These are phyloP conservation scores for Stygiomarasmius scandens DNA, from an alignment of 1,284 basidiomycete genomes.

Conservation along the genomic window DNA sequence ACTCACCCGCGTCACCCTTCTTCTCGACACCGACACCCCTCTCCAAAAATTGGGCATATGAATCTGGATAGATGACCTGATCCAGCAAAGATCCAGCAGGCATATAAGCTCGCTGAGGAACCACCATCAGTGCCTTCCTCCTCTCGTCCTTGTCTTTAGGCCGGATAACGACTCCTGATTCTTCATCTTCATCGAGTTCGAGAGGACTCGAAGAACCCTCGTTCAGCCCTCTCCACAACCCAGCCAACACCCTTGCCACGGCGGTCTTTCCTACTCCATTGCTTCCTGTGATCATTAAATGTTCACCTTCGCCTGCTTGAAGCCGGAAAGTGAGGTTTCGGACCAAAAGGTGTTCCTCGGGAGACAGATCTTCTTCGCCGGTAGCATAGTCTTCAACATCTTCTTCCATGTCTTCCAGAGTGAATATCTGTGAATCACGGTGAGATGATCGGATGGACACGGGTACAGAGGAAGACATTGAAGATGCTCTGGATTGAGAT, in stretches of 20 bases:
- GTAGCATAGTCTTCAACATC: constrained; percentile 16
- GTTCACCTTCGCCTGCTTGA: constrained; percentile 82
- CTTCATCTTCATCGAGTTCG: not conserved
- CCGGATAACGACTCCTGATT: not conserved
- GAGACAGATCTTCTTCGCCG: constrained; percentile 21
- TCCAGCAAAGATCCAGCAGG: constrained; percentile 85
- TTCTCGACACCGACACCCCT: constrained; percentile 50
- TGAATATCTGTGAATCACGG: not conserved
- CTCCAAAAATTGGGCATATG: constrained; percentile 75
- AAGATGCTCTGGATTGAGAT: not conserved
- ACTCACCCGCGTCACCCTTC: constrained; percentile 33
- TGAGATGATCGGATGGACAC: not conserved
- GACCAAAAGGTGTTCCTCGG: constrained; percentile 55
- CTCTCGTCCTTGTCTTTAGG: constrained; percentile 19
- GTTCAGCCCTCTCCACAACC: constrained; percentile 75
- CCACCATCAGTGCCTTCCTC: constrained; percentile 75
- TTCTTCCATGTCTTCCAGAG: not conserved
- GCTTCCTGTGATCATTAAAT: constrained; percentile 92
- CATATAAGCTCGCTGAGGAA: constrained; percentile 94
- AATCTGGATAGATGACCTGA: constrained; percentile 87
- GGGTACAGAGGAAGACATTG: not conserved
- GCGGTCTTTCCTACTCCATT: constrained; percentile 95
- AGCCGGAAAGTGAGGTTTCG: constrained; percentile 75
- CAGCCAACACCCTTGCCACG: constrained; percentile 88
- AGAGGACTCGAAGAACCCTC: not conserved